A percentile compares a stretch with the other conserved stretches of the same genome.
Evolutionary conservation across 352 stramenopile genomes (phyloP).

Genomic region (Globisporangium yorkense): DNA sequence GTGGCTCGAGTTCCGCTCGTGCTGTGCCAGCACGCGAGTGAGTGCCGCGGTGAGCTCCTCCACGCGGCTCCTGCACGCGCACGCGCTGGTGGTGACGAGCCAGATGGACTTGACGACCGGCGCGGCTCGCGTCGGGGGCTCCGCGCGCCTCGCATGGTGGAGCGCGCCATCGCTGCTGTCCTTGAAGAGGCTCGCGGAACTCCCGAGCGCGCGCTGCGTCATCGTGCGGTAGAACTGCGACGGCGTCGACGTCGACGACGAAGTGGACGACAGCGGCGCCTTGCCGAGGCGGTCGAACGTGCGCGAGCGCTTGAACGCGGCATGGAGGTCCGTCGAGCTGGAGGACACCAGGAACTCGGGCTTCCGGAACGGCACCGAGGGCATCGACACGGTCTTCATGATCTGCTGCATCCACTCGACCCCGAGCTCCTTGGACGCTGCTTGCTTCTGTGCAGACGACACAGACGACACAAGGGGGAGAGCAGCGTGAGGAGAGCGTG

Average conservation of each 20-base stretch:
- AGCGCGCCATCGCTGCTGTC: not conserved
- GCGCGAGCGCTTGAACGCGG: conserved; percentile 31
- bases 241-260: not conserved
- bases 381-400: conserved; percentile 17
- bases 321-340: not conserved
- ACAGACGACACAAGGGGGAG: not conserved
- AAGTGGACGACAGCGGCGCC: not conserved
- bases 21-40: conserved; percentile 10
- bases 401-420: conserved; percentile 28
- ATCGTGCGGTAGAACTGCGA: conserved; percentile 34
- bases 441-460: not conserved
- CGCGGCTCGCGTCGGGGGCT: conserved; percentile 6
- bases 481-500: too few relatives aligned
- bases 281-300: conserved; percentile 32
- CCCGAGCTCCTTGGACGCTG: conserved; percentile 9
- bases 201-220: conserved; percentile 27
- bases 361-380: conserved; percentile 14
- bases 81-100: conserved; percentile 28
- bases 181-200: conserved; percentile 7
- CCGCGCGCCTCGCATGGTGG: not conserved
- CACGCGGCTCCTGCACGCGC: conserved; percentile 20
- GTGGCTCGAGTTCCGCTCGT: conserved; percentile 17
- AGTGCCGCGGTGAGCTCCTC: conserved; percentile 20
- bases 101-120: conserved; percentile 25
- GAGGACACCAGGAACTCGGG: conserved; percentile 5